These are phyloP conservation scores for Diaporthe helianthi DNA, from an alignment of 2,329 filamentous ascomycete species.

Conservation along the genomic window DNA sequence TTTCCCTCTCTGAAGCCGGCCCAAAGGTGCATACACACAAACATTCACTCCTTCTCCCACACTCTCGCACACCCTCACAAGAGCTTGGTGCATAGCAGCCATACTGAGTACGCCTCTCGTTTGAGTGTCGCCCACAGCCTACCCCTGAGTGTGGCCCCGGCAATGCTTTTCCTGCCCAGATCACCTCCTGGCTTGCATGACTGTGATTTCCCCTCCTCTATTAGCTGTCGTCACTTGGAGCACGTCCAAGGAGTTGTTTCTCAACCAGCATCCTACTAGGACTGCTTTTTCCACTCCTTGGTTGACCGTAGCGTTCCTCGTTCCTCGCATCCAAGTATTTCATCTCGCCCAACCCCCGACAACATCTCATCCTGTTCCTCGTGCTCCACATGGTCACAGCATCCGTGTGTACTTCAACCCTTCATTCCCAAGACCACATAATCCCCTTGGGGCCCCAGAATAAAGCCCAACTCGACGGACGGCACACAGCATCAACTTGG, in stretches of 20 bases:
- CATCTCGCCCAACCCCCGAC: neutral
- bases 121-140: neutral
- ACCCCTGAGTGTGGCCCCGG: neutral
- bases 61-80: constrained; percentile 5
- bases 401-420: neutral
- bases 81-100: constrained; percentile 22
- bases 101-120: neutral
- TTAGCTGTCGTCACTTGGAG: neutral
- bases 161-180: constrained; percentile 17
- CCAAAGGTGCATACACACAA: neutral
- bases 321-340: constrained; percentile 13
- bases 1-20: constrained; percentile 18
- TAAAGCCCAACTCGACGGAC: neutral
- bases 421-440: neutral
- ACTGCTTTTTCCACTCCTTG: neutral
- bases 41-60: neutral
- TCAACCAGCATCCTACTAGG: neutral
- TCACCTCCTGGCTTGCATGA: constrained; percentile 9
- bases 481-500: neutral
- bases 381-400: constrained; percentile 22
- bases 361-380: constrained; percentile 13
- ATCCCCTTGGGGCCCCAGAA: neutral
- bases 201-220: neutral
- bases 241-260: neutral
- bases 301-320: neutral